A percentile compares a stretch with the other conserved stretches of the same genome.
These are phyloP conservation scores for Candida wancherniae DNA, from an alignment of 805 yeast species.

Conservation along the genomic window DNA sequence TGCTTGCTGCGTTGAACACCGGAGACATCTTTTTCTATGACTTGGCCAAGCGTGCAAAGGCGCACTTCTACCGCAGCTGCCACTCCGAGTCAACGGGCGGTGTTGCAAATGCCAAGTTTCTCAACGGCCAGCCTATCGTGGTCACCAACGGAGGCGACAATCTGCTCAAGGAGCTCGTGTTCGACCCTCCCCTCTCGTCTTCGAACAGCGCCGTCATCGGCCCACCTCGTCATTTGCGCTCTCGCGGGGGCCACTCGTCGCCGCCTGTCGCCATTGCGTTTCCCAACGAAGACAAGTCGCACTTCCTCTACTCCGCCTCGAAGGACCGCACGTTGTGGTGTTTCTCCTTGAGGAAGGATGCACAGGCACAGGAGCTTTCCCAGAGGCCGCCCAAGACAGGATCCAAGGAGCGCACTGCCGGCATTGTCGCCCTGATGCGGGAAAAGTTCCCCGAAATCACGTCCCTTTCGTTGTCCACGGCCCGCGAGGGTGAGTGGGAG, in stretches of 20 bases:
- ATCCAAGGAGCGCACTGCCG: slow-evolving; percentile 44
- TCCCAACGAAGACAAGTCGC: slow-evolving; percentile 71
- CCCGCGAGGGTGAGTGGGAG: slow-evolving; percentile 89
- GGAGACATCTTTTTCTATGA: slow-evolving; percentile 90
- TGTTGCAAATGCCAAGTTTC: slow-evolving; percentile 63
- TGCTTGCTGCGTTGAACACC: slow-evolving; percentile 69
- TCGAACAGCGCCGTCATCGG: slow-evolving; percentile 61
- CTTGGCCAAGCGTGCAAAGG: slow-evolving; percentile 62
- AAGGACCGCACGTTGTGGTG: slow-evolving; percentile 85
- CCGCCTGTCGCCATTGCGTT: slow-evolving; percentile 78
- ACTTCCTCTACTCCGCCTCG: slow-evolving; percentile 81
- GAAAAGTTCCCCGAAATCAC: slow-evolving; percentile 77
- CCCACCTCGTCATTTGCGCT: slow-evolving; percentile 87
- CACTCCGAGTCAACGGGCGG: slow-evolving; percentile 78
- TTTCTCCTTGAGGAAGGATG: slow-evolving; percentile 90
- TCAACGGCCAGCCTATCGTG: slow-evolving; percentile 88
- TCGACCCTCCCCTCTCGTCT: slow-evolving; percentile 82
- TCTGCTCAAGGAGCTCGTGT: slow-evolving; percentile 80
- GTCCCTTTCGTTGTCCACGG: slow-evolving; percentile 63
- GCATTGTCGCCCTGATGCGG: slow-evolving; percentile 47
- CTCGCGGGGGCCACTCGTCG: slow-evolving; percentile 96
- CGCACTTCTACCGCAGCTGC: slow-evolving; percentile 68
- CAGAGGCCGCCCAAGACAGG: slow-evolving; percentile 52
- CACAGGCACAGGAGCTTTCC: slow-evolving; percentile 91
- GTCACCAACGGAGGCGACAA: slow-evolving; percentile 92